Conservation (phyloP, 805 yeast genomes). For the Yarrowia sp. region DNA sequence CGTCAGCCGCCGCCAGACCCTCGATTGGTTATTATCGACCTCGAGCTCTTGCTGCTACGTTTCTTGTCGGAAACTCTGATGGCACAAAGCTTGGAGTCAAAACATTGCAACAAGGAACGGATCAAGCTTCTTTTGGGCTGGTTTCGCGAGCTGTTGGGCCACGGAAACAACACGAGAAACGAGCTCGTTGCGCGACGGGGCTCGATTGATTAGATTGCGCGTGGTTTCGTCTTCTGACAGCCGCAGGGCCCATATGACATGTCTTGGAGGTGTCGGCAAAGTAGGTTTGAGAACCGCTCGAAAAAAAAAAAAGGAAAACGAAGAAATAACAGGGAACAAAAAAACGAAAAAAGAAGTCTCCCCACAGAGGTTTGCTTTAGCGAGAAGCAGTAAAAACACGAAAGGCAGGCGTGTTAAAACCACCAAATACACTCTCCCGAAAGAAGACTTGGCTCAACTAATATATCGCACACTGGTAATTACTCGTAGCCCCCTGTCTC, state of each 20-base stretch:
- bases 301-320: neutral
- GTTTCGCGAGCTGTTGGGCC: too few relatives aligned
- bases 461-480: too few relatives aligned
- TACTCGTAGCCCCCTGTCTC: slow-evolving; percentile 26
- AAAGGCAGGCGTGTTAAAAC: too few relatives aligned
- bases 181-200: too few relatives aligned
- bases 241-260: neutral
- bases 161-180: too few relatives aligned
- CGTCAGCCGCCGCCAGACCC: too few relatives aligned
- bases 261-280: neutral
- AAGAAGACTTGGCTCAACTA: too few relatives aligned
- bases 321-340: neutral
- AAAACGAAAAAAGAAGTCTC: too few relatives aligned
- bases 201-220: neutral
- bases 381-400: neutral
- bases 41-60: neutral
- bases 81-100: neutral
- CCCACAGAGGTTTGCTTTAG: neutral
- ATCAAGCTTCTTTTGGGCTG: neutral
- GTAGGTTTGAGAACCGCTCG: neutral
- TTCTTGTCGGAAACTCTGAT: neutral
- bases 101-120: slow-evolving; percentile 4
- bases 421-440: too few relatives aligned
- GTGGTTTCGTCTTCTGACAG: neutral
- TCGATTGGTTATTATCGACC: too few relatives aligned